These are phyloP conservation scores for Phanerochaete carnosa DNA, from an alignment of 768 basidiomycete genomes.

Conservation along the genomic window DNA sequence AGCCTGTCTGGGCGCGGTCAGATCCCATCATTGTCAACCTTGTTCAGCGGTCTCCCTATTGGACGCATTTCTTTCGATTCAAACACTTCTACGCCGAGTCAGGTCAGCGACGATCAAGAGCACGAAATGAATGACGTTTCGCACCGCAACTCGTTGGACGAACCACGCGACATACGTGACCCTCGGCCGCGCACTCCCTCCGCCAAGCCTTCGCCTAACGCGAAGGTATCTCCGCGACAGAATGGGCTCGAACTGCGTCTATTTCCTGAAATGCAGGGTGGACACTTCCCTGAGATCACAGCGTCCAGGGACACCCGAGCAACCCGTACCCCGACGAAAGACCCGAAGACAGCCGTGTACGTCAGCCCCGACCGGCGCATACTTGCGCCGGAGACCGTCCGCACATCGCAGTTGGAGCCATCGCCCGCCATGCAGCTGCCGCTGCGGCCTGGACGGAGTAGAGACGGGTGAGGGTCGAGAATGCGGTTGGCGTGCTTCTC, in stretches of 20 bases:
- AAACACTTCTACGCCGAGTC: conserved; percentile 18
- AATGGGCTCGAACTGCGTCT: background rate
- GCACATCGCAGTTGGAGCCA: conserved; percentile 28
- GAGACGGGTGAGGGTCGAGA: background rate
- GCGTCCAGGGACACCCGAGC: background rate
- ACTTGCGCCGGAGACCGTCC: conserved; percentile 7
- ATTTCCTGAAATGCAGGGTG: background rate
- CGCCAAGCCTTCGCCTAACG: background rate
- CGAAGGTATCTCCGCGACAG: background rate
- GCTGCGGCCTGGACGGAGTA: conserved; percentile 3
- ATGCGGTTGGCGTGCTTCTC: background rate
- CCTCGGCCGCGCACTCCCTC: background rate
- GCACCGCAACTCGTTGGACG: conserved; percentile 1
- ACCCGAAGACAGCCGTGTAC: background rate
- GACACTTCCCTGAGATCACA: background rate
- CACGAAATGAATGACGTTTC: conserved; percentile 26
- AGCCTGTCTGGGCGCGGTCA: conserved; percentile 6
- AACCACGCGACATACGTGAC: background rate
- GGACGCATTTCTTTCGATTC: conserved; percentile 25
- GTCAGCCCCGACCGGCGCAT: conserved; percentile 3
- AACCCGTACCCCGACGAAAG: background rate
- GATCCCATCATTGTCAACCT: conserved; percentile 9
- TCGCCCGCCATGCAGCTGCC: conserved; percentile 28
- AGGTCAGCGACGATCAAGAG: conserved; percentile 26
- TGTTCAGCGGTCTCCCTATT: conserved; percentile 15